Evolutionary conservation across 1,284 basidiomycete species (phyloP).

Genomic region (Cutaneotrichosporon mucoides): DNA sequence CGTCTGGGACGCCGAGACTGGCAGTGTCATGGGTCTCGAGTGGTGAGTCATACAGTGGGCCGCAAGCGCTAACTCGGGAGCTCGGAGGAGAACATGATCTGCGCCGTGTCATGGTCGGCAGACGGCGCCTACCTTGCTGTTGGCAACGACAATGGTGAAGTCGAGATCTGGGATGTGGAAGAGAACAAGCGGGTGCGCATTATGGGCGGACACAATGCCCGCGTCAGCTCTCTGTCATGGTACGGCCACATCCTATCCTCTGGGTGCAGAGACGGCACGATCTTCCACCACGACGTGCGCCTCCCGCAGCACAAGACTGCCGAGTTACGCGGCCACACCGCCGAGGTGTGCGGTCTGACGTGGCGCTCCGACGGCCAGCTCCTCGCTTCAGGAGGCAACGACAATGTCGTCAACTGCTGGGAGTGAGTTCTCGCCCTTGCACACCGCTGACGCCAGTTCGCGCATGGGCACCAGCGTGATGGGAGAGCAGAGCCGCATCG

Average conservation of each 20-base stretch:
- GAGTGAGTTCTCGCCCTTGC: slow-evolving; percentile 53
- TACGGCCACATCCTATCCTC: slow-evolving; percentile 75
- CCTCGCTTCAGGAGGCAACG: slow-evolving; percentile 90
- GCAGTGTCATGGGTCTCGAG: slow-evolving; percentile 55
- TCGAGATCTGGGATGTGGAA: slow-evolving; percentile 95
- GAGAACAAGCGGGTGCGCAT: slow-evolving; percentile 74
- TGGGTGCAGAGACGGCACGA: slow-evolving; percentile 84
- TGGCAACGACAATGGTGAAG: slow-evolving; percentile 72
- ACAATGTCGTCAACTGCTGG: slow-evolving; percentile 96
- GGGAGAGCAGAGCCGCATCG: slow-evolving; percentile 55
- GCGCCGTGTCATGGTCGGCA: slow-evolving; percentile 76
- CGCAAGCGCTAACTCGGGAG: too few species aligned
- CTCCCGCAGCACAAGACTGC: slow-evolving; percentile 81
- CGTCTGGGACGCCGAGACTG: slow-evolving; percentile 90
- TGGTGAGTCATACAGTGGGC: too few species aligned
- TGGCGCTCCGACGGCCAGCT: slow-evolving; percentile 81
- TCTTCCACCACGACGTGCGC: slow-evolving; percentile 91
- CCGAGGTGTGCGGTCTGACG: slow-evolving; percentile 62
- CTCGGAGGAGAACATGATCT: slow-evolving; percentile 54
- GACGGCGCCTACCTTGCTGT: slow-evolving; percentile 85
- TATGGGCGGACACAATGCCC: slow-evolving; percentile 73
- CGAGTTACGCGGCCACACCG: slow-evolving; percentile 80
- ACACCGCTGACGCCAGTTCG: slow-evolving; percentile 46
- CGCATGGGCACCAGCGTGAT: slow-evolving; percentile 53
- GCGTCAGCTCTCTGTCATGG: slow-evolving; percentile 81